phyloP scores from a whole-genome alignment of 164 flowering plant species.

The Vitis labrusca region DNA sequence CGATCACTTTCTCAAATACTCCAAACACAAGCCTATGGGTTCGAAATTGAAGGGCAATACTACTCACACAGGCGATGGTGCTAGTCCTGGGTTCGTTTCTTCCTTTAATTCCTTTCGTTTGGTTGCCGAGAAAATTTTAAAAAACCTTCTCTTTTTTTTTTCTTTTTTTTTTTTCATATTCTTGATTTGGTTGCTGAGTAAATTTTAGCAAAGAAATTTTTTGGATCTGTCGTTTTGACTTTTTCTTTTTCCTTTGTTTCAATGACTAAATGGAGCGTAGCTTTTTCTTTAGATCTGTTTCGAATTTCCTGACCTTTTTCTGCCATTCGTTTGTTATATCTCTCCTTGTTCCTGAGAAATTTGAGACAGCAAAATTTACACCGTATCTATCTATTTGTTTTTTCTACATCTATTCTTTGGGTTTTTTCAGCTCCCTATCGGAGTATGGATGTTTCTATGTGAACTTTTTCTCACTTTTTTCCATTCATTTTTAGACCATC shows the following conservation, averaged over 20 bases:
- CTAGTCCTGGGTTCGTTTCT: constrained; percentile 61
- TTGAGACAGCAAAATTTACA: too few relatives aligned
- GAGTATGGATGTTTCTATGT: too few relatives aligned
- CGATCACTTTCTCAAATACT: background rate
- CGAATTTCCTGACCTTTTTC: background rate
- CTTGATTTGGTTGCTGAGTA: background rate
- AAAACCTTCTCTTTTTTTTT: background rate
- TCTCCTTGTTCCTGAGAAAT: too few relatives aligned
- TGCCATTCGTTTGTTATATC: background rate
- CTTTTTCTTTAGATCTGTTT: too few relatives aligned
- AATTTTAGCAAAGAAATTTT: background rate
- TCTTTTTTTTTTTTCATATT: background rate
- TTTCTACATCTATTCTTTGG: too few relatives aligned
- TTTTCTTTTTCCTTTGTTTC: background rate
- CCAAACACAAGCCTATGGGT: constrained; percentile 29
- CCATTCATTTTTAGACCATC: background rate
- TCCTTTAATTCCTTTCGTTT: background rate
- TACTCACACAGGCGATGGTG: constrained; percentile 47
- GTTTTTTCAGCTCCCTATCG: too few relatives aligned
- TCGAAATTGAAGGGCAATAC: constrained; percentile 36
- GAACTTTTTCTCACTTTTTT: background rate
- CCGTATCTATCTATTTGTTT: too few relatives aligned
- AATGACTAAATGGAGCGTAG: too few relatives aligned
- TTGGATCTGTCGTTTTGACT: background rate
- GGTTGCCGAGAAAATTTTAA: background rate